These are phyloP conservation scores for Kalanchoe fedtschenkoi DNA, from an alignment of 164 flowering plant species.

Conservation along the genomic window DNA sequence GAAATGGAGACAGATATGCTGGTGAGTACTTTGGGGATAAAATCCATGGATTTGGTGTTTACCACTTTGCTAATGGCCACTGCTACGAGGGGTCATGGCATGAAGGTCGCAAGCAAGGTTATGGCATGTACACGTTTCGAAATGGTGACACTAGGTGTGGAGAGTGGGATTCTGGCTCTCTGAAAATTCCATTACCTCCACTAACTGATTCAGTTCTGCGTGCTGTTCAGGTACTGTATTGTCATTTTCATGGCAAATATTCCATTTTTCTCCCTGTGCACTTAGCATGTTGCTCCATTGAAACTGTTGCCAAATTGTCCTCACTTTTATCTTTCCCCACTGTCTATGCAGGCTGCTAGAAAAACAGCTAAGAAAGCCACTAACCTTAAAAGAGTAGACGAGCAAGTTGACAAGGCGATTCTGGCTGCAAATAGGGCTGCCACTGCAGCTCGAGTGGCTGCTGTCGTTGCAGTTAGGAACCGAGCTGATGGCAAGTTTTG, in stretches of 20 bases:
- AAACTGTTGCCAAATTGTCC: neutral
- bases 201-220: constrained; percentile 46
- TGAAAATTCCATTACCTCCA: constrained; percentile 40
- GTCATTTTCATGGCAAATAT: constrained; percentile 2
- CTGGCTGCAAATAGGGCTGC: constrained; percentile 82
- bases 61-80: constrained; percentile 90
- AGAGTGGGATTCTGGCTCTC: constrained; percentile 71
- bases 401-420: constrained; percentile 70
- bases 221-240: constrained; percentile 60
- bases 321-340: neutral
- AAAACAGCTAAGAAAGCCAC: constrained; percentile 67
- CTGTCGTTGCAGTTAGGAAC: constrained; percentile 88
- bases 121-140: constrained; percentile 82
- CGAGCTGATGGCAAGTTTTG: constrained; percentile 72
- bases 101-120: constrained; percentile 92
- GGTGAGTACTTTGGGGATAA: constrained; percentile 98
- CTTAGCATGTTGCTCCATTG: constrained; percentile 1
- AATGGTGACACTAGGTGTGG: constrained; percentile 69
- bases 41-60: constrained; percentile 92
- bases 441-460: constrained; percentile 92
- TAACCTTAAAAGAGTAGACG: constrained; percentile 53
- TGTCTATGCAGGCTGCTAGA: constrained; percentile 62
- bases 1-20: constrained; percentile 89
- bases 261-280: neutral
- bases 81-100: constrained; percentile 97